Evolutionary conservation across 2,329 filamentous ascomycete genomes (phyloP).

Genomic region (Trichoderma sp.): DNA sequence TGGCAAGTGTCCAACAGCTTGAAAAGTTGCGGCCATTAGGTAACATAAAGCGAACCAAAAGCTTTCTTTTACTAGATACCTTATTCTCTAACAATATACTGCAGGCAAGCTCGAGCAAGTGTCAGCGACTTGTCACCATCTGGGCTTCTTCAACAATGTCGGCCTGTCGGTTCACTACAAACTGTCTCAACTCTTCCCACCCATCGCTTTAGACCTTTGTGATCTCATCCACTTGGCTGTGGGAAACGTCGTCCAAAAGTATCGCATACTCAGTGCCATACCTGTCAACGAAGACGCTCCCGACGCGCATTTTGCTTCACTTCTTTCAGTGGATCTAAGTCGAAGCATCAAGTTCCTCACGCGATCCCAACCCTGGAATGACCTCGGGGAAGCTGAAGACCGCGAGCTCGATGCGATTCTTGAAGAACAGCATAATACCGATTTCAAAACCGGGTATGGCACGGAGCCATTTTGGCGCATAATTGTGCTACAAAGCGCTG

Average conservation of each 20-base stretch:
- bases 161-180: slow-evolving; percentile 43
- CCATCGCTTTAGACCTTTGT: background rate
- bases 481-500: slow-evolving; percentile 32
- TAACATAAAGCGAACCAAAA: background rate
- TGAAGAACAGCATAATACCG: background rate
- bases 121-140: slow-evolving; percentile 45
- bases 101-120: slow-evolving; percentile 47
- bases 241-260: background rate
- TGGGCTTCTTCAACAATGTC: slow-evolving; percentile 48
- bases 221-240: background rate
- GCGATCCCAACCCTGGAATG: background rate
- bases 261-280: background rate
- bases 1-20: background rate
- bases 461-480: background rate
- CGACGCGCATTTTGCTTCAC: background rate
- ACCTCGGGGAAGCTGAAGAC: background rate
- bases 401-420: background rate
- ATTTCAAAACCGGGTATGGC: background rate
- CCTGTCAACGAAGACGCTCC: background rate
- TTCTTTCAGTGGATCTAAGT: background rate
- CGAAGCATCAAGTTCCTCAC: background rate
- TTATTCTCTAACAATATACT: background rate
- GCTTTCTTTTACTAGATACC: background rate
- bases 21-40: background rate
- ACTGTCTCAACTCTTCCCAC: slow-evolving; percentile 13